Conservation (phyloP, 2,329 filamentous ascomycete genomes). For the Fusarium sp. region DNA sequence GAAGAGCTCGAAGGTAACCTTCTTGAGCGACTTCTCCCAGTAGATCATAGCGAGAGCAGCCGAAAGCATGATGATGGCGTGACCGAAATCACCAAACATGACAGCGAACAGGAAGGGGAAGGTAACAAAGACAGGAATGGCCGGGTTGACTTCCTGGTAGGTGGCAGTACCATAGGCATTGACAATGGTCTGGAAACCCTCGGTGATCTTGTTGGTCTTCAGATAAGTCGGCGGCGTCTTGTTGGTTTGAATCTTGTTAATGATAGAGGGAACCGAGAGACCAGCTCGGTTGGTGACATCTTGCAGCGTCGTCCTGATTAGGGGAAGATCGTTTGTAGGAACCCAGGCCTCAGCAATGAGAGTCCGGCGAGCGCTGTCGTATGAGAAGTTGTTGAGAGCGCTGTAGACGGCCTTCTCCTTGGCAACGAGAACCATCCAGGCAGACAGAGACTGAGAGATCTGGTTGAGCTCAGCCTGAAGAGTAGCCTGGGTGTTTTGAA, state of each 20-base stretch:
- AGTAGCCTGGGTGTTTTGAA: constrained; percentile 93
- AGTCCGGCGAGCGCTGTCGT: constrained; percentile 93
- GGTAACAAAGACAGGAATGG: constrained; percentile 91
- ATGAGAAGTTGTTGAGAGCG: constrained; percentile 94
- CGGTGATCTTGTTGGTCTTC: constrained; percentile 98
- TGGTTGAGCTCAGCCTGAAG: constrained; percentile 91
- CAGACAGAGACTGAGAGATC: constrained; percentile 89
- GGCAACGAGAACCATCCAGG: constrained; percentile 97
- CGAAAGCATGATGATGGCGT: constrained; percentile 86
- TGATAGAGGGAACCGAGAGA: constrained; percentile 95
- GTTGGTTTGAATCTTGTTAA: constrained; percentile 96
- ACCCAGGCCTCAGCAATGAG: constrained; percentile 98
- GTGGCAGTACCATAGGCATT: constrained; percentile 98
- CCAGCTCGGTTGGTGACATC: constrained; percentile 97
- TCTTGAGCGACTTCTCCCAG: constrained; percentile 91
- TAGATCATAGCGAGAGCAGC: constrained; percentile 93
- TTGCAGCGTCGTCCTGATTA: constrained; percentile 92
- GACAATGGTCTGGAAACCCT: constrained; percentile 98
- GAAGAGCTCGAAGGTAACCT: constrained; percentile 91
- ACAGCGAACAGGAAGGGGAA: constrained; percentile 99
- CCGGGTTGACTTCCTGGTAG: constrained; percentile 96
- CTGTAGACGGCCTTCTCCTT: constrained; percentile 99
- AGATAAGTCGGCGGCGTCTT: constrained; percentile 97
- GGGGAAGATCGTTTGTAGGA: constrained; percentile 84
- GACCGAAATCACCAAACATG: constrained; percentile 99